A percentile compares a stretch with the other conserved stretches of the same genome.
These are phyloP conservation scores for Phytopythium boreale DNA, from an alignment of 352 stramenopile genomes.

Conservation along the genomic window DNA sequence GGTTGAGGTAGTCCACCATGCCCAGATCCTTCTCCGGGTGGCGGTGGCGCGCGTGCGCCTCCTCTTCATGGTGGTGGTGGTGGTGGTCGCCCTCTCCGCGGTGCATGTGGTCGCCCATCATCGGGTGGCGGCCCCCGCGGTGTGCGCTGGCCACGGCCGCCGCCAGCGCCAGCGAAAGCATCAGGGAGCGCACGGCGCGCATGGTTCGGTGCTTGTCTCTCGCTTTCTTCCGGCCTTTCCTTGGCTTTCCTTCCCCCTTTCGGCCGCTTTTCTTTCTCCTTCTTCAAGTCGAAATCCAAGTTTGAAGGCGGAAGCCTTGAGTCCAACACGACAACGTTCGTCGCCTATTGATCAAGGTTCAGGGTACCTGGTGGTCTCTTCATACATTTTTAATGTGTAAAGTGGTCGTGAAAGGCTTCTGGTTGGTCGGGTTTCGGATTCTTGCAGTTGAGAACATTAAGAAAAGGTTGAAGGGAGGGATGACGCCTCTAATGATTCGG, in stretches of 20 bases:
- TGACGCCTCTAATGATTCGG: background rate
- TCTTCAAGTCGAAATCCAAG: constrained; percentile 31
- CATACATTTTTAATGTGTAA: background rate
- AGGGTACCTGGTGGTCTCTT: background rate
- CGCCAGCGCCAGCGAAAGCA: constrained; percentile 20
- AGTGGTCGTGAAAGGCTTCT: background rate
- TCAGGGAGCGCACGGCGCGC: constrained; percentile 16
- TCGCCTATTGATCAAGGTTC: background rate
- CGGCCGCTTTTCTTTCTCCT: constrained; percentile 10
- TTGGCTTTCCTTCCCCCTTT: background rate
- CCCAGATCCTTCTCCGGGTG: constrained; percentile 11
- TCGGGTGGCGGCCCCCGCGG: constrained; percentile 6
- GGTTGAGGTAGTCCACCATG: constrained; percentile 27
- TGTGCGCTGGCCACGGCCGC: constrained; percentile 19
- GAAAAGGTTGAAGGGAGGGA: background rate
- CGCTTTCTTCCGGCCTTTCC: constrained; percentile 4
- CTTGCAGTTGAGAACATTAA: background rate
- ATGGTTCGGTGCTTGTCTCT: constrained; percentile 13
- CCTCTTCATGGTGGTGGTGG: constrained; percentile 8
- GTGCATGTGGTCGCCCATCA: constrained; percentile 2
- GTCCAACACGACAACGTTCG: constrained; percentile 1
- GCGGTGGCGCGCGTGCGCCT: constrained; percentile 1
- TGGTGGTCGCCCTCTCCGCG: background rate
- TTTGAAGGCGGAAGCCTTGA: constrained; percentile 17
- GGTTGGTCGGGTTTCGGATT: background rate